Evolutionary conservation across 352 stramenopile species (phyloP), one percentile per base, ranked within the genome.

Genomic region (Globisporangium barbulae): DNA sequence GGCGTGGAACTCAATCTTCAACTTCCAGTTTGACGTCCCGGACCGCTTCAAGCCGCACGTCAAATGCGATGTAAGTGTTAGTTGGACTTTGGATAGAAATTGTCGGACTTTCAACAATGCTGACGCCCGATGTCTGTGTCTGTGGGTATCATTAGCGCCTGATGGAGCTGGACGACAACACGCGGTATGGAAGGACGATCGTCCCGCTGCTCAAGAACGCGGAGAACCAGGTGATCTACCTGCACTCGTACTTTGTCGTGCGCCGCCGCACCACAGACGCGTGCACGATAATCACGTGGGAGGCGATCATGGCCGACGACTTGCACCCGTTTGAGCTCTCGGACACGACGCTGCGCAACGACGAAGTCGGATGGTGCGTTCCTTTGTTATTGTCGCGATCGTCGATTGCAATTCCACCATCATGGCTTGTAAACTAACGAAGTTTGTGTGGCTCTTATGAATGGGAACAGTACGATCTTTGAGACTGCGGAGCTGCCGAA

Each of bases 161-260:
- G 31, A 89, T 91, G 82, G 83, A 93, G 63, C 61, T 93, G 47
- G 82, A 93, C 45, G 68, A 78, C 13, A 86, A 91, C 63, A 93
- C 84, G 37, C 81, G 84, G 2, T 93, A 93, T 68, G 84, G 84
- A 21, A 79, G 84, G 44, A 91, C 82, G 50, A 89, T 91, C 52
- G 76, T 79, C 28, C 84, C 84, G 25, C 55, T 93, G 64, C 66
- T 93, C 7, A 83, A 86, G 57, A 82, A 86, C 49, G 74, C 74
- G 44, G 71, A 85, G 54, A 84, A 81, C 28, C 69, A 78, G 25
- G 70, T 90, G 25, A 74, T 91, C 35, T 91, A 89, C 64, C 76
- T 91, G 70, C 82, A 93, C 70, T 90, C 80, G 64, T 89, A 90
- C 63, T 89, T 91, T 56, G 57, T 93, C 28, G 73, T 91, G 31